Base-by-base conservation (phyloP, 345 rosid species). In the Syzygium jambos region DNA sequence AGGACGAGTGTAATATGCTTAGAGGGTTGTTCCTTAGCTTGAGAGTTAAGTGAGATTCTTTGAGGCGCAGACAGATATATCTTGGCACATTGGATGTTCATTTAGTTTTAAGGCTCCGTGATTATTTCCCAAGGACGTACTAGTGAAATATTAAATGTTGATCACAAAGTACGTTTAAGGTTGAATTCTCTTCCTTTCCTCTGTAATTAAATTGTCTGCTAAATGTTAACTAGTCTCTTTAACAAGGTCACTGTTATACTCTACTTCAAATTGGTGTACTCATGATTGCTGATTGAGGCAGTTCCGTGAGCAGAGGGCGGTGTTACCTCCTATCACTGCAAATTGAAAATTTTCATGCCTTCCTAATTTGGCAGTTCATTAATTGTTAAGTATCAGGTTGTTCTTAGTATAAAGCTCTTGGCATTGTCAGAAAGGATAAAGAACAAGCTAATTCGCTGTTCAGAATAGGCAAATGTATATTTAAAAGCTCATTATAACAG, bases 91-190 rank as follows among this genome's bases (percentile, higher is more conserved):
- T 61, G 73, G 80, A 68, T 68, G 22, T 30, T 34, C 54, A 82
- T 46, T 82, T 51, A 82, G 85, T 25, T 82, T 73, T 49, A 82
- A 51, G 22, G 52, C 54, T 82, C 12, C 30, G 3, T 49, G 19
- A 23, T 82, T 82, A 46, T 23, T 83, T 46, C 25, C 80, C 1
- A 34, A 68, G 46, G 80, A 34, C 0, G 46, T 68, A 17, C 80
- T 68, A 34, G n/a, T 90, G 29, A 52, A 87, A 9, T 85, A 52
- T 51, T 85, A 90, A 54, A 89, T 85, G 68, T 84, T 78, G 80
- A 34, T 68, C 80, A 34, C 49, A 34, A 68, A 68, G 46, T 34
- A 68, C 80, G 14, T 65, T 65, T 68, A 17, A 68, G 80, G 46
- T 68, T 68, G 43, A 38, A 34, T 68, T 68, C 78, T 30, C 46